Evolutionary conservation across 495 filamentous ascomycete genomes (phyloP).

Genomic region (Tuber calosporum): DNA sequence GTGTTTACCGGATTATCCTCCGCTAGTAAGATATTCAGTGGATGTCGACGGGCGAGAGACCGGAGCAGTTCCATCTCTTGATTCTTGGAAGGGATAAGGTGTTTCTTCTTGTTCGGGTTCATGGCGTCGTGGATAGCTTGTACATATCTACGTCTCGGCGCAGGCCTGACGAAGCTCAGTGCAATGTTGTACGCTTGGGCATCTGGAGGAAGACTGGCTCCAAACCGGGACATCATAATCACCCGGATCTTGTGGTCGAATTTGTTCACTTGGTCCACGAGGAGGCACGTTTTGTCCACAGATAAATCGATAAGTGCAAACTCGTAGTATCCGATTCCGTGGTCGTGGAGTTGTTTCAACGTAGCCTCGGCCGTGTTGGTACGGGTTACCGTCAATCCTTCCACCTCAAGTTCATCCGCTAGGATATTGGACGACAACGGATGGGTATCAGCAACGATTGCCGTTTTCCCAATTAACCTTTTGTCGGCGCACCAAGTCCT

Average conservation of each 20-base stretch:
- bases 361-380: conserved; percentile 25
- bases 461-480: conserved; percentile 31
- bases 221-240: conserved; percentile 41
- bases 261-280: conserved; percentile 33
- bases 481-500: conserved; percentile 34
- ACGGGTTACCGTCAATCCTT: conserved; percentile 33
- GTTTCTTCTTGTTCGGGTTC: conserved; percentile 25
- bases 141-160: conserved; percentile 37
- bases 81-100: conserved; percentile 26
- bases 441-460: conserved; percentile 39
- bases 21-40: conserved; percentile 37
- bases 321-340: conserved; percentile 28
- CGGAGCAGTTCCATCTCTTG: conserved; percentile 37
- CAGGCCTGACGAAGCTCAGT: conserved; percentile 38
- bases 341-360: conserved; percentile 17
- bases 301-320: conserved; percentile 40
- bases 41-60: conserved; percentile 38
- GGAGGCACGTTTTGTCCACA: conserved; percentile 35
- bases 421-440: conserved; percentile 40
- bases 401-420: conserved; percentile 39
- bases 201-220: conserved; percentile 28
- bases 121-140: conserved; percentile 37
- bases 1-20: conserved; percentile 42
- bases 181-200: conserved; percentile 34
- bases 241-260: conserved; percentile 35